Base-by-base conservation (phyloP, 352 stramenopile species). In the Phytophthora litchii region DNA sequence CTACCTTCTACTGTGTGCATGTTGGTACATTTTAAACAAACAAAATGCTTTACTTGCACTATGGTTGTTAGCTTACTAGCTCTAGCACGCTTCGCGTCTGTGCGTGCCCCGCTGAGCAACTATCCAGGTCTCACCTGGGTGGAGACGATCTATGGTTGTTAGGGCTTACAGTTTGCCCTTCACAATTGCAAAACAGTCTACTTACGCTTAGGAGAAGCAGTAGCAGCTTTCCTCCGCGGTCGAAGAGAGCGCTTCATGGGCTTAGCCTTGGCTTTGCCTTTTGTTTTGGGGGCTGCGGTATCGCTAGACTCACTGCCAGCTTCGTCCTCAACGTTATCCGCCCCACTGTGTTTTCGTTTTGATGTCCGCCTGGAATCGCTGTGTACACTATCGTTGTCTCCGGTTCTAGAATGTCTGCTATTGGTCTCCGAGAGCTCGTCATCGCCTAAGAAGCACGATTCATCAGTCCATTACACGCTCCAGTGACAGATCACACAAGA, bases 251-350 rank as follows among this genome's bases (percentile, higher is more conserved):
- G 80, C 29, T 68, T 72, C n/a, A 43, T 46, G 9, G 57, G 36
- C 44, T 60, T 67, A 5, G 43, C 40, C 49, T 45, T 66, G 16
- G 17, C 32, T 56, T 43, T 65, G 10, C 27, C 32, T 51, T 68
- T 74, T 3, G 70, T 42, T 14, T 69, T 46, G 14, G 42, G 49
- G 7, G 54, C 51, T 21, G 66, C 62, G 10, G 55, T 62, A 45
- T 88, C 80, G 13, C 69, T 88, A 8, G 76, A 88, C 16, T 89
- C 79, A 19, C 71, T 79, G 32, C 79, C 70, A 21, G 54, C 70
- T 16, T 87, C 80, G 21, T 80, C 78, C 13, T 72, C 53, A 19
- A 66, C 65, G 3, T 62, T 72, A 38, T 79, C 64, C 11, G 31
- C 67, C 41, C 43, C 58, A 46, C 20, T 65, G 41, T 72, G 71